Base-by-base conservation (phyloP, 257 asterid species). In the Salvia splendens region DNA sequence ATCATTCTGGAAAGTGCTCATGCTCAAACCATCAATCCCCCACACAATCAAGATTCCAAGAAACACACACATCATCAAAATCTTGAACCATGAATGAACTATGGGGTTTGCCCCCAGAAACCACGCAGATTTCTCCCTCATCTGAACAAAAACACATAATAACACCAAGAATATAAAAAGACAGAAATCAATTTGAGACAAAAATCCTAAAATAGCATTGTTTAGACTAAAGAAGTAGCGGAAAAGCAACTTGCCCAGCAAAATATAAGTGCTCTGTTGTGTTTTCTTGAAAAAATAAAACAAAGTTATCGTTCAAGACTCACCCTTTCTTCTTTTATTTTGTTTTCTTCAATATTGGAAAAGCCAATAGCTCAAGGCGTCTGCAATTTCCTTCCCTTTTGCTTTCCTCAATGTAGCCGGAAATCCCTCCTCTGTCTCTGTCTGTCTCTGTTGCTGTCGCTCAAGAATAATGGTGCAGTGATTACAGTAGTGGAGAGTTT, bases 111-210 rank as follows among this genome's bases (percentile, higher is more conserved):
- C 54, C 79, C 88, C 74, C 51, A 68, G 60, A 64, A 80, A 65
- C 89, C 94, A 87, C 57, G 82, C 72, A 57, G 70, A 75, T 86
- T 88, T 90, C 71, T 84, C 95, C 35, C 81, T 78, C 85, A 83
- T 85, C 74, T 77, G 81, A 53, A 63, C 33, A 48, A 68, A 48
- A 47, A 35, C 69, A 70, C 6, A 33, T 5, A 33, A 3, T 67
- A 15, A 15, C 52, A 70, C 17, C 72, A 72, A 52, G 33, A 41
- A 5, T 17, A 51, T 8, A 17, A 20, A 24, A 20, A 20, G 36
- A 2, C 3, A 12, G 10, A 12, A 35, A 41, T 14, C 9, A 55
- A 40, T 58, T 30, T 24, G 33, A 32, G 38, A 40, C 45, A 40
- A 20, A 32, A 55, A 30, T 38, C 48, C 28, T 7, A 12, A 56